These are phyloP conservation scores for Camelina hispida DNA, from an alignment of 345 rosid genomes.

Conservation along the genomic window DNA sequence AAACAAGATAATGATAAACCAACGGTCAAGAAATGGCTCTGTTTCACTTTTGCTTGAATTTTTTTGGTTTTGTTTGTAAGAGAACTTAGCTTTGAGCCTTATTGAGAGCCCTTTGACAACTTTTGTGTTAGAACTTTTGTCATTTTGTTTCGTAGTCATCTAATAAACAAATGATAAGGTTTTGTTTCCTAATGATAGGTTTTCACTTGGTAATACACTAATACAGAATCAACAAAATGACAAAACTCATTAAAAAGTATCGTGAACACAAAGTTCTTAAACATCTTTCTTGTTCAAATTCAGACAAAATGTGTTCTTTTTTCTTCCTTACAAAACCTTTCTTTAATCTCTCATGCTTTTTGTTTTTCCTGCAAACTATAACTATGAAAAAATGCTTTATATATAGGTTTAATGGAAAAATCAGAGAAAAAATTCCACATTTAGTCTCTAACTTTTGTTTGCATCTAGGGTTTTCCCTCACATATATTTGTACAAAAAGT, in stretches of 20 bases:
- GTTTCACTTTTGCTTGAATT: conserved; percentile 44
- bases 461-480: conserved; percentile 53
- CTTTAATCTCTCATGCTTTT: neutral
- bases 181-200: neutral
- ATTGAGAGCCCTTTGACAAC: conserved; percentile 15
- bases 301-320: neutral
- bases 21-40: conserved; percentile 50
- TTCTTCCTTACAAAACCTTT: conserved; percentile 1
- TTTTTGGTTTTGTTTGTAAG: neutral
- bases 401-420: conserved; percentile 38
- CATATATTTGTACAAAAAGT: conserved; percentile 63
- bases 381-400: neutral
- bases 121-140: conserved; percentile 14
- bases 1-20: conserved; percentile 42
- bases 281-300: conserved; percentile 6
- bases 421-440: conserved; percentile 50
- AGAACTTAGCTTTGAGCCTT: conserved; percentile 21
- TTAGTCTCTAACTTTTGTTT: conserved; percentile 56
- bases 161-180: neutral
- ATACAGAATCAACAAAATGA: no score
- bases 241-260: no score
- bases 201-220: no score
- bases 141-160: conserved; percentile 2
- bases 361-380: neutral
- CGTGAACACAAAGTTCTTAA: conserved; percentile 12